A percentile compares a stretch with the other conserved stretches of the same genome.
Conservation (phyloP, 139 green algal genomes). For the Eudorina sp. region DNA sequence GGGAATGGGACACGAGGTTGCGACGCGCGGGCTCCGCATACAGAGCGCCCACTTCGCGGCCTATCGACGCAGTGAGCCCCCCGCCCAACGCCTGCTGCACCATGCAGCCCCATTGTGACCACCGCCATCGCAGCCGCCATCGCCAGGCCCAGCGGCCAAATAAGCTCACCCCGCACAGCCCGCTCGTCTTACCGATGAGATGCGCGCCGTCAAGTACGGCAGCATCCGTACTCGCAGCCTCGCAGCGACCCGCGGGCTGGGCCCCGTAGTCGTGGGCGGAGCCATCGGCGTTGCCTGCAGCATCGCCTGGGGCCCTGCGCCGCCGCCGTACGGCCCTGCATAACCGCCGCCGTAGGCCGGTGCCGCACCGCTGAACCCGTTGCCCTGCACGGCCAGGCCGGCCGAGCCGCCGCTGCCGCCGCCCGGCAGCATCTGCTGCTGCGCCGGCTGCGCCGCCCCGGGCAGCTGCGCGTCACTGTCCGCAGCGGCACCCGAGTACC, state of each 20-base stretch:
- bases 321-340: background rate
- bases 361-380: background rate
- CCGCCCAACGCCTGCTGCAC: too few relatives aligned
- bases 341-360: background rate
- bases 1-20: too few relatives aligned
- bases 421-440: background rate
- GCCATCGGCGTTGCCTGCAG: background rate
- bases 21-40: too few relatives aligned
- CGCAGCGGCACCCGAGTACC: background rate
- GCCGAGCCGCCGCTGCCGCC: background rate
- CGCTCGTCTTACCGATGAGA: slow-evolving; percentile 32
- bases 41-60: too few relatives aligned
- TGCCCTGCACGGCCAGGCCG: background rate
- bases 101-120: too few relatives aligned
- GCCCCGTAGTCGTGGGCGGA: background rate
- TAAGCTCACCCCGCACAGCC: too few relatives aligned
- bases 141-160: too few relatives aligned
- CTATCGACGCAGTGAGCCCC: too few relatives aligned
- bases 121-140: too few relatives aligned
- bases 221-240: slow-evolving; percentile 65
- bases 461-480: background rate
- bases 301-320: background rate
- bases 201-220: slow-evolving; percentile 55
- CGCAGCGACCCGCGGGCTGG: slow-evolving; percentile 36
- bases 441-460: background rate